These are phyloP conservation scores for Botryotinia globosa DNA, from an alignment of 2,329 filamentous ascomycete genomes.

Conservation along the genomic window DNA sequence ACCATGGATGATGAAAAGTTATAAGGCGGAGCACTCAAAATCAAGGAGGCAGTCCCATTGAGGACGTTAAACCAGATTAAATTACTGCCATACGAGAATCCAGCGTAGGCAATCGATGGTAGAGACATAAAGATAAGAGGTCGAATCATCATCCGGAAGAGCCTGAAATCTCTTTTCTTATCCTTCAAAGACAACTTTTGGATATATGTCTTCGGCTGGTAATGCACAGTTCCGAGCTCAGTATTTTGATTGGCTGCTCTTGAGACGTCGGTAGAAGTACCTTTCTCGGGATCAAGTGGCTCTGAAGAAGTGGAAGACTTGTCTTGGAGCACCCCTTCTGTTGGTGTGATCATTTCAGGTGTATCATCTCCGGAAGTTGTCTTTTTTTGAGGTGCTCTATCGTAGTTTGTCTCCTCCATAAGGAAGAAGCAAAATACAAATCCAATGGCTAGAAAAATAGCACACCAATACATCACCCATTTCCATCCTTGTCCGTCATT, in stretches of 20 bases:
- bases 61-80: slow-evolving; percentile 41
- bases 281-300: slow-evolving; percentile 26
- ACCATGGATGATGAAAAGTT: slow-evolving; percentile 39
- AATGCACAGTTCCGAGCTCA: slow-evolving; percentile 18
- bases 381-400: slow-evolving; percentile 28
- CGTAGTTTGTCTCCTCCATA: slow-evolving; percentile 56
- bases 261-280: neutral
- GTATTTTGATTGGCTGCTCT: neutral
- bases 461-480: slow-evolving; percentile 53
- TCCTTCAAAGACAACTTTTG: slow-evolving; percentile 33
- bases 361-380: slow-evolving; percentile 11
- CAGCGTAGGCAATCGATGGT: slow-evolving; percentile 39
- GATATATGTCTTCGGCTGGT: slow-evolving; percentile 31
- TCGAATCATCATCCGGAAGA: slow-evolving; percentile 36
- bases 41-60: slow-evolving; percentile 39
- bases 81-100: slow-evolving; percentile 40
- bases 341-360: slow-evolving; percentile 22
- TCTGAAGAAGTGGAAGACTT: neutral
- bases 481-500: slow-evolving; percentile 48
- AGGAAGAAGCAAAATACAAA: slow-evolving; percentile 55
- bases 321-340: slow-evolving; percentile 10
- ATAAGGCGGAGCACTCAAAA: slow-evolving; percentile 40
- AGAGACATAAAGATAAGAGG: slow-evolving; percentile 39
- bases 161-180: slow-evolving; percentile 32
- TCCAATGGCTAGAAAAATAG: slow-evolving; percentile 50